These are phyloP conservation scores for Coleophoma eucalyptorum DNA, from an alignment of 2,329 filamentous ascomycete species.

Conservation along the genomic window DNA sequence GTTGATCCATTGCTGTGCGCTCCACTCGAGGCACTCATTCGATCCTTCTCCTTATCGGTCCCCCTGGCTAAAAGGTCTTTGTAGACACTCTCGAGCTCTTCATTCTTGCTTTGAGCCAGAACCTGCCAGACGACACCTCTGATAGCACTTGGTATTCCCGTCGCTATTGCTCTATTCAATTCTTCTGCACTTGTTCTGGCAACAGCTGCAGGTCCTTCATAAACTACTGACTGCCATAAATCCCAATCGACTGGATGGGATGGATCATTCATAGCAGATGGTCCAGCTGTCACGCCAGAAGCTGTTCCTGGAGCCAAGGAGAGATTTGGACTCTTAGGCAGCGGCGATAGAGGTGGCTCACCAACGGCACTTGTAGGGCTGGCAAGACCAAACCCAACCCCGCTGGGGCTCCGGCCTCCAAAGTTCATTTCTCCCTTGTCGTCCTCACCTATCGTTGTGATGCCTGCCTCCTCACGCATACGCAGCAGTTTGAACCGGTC, in stretches of 20 bases:
- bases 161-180: slow-evolving; percentile 84
- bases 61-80: slow-evolving; percentile 74
- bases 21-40: slow-evolving; percentile 37
- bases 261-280: slow-evolving; percentile 63
- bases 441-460: slow-evolving; percentile 48
- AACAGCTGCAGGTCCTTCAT: slow-evolving; percentile 86
- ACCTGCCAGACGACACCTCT: slow-evolving; percentile 99
- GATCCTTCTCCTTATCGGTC: slow-evolving; percentile 74
- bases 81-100: slow-evolving; percentile 85
- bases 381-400: slow-evolving; percentile 34
- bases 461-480: slow-evolving; percentile 68
- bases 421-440: slow-evolving; percentile 33
- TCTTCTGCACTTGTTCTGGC: slow-evolving; percentile 85
- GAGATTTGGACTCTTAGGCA: slow-evolving; percentile 42
- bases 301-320: slow-evolving; percentile 81
- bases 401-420: not conserved
- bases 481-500: slow-evolving; percentile 77
- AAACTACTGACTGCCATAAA: slow-evolving; percentile 93
- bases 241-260: slow-evolving; percentile 90
- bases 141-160: slow-evolving; percentile 90
- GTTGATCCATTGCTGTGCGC: slow-evolving; percentile 44
- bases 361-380: slow-evolving; percentile 32
- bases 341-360: slow-evolving; percentile 26
- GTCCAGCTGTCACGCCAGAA: slow-evolving; percentile 73
- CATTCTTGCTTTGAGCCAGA: slow-evolving; percentile 89